Conservation (phyloP, 768 basidiomycete species). For the Collybia nuda region DNA sequence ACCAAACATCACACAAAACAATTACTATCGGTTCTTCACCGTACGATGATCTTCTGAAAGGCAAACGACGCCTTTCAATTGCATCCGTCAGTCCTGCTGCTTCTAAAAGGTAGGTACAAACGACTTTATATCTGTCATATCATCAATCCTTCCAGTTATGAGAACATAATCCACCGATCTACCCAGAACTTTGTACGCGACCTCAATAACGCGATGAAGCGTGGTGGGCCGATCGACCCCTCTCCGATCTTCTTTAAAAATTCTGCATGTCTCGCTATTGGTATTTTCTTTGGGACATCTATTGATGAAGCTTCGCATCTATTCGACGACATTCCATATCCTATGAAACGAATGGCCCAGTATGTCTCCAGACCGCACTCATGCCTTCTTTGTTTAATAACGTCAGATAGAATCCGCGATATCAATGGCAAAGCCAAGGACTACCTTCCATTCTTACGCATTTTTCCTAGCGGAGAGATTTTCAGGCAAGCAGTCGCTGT, state of each 20-base stretch:
- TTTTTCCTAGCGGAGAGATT: constrained; percentile 7
- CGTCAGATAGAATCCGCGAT: constrained; percentile 8
- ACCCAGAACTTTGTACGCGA: constrained; percentile 12
- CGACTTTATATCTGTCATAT: background rate
- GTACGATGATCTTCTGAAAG: constrained; percentile 12
- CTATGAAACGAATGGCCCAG: constrained; percentile 19
- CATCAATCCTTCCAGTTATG: constrained; percentile 6
- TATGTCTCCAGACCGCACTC: background rate
- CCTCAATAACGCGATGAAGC: constrained; percentile 3
- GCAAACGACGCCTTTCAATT: constrained; percentile 14
- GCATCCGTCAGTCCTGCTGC: constrained; percentile 15
- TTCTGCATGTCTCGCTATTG: constrained; percentile 9
- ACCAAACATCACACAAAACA: constrained; percentile 7
- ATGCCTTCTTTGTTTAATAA: background rate
- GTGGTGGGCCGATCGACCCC: constrained; percentile 7
- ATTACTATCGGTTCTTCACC: constrained; percentile 14
- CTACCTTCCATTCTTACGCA: constrained; percentile 13
- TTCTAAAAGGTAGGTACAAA: constrained; percentile 4
- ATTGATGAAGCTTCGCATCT: constrained; percentile 9
- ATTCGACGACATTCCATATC: constrained; percentile 11
- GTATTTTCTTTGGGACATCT: constrained; percentile 11
- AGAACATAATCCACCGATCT: constrained; percentile 10
- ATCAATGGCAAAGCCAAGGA: constrained; percentile 14
- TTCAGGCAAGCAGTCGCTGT: constrained; percentile 12
- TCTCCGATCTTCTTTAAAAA: constrained; percentile 11